These are phyloP conservation scores for Zygoascus bituminiphila DNA, from an alignment of 805 yeast species.

Conservation along the genomic window DNA sequence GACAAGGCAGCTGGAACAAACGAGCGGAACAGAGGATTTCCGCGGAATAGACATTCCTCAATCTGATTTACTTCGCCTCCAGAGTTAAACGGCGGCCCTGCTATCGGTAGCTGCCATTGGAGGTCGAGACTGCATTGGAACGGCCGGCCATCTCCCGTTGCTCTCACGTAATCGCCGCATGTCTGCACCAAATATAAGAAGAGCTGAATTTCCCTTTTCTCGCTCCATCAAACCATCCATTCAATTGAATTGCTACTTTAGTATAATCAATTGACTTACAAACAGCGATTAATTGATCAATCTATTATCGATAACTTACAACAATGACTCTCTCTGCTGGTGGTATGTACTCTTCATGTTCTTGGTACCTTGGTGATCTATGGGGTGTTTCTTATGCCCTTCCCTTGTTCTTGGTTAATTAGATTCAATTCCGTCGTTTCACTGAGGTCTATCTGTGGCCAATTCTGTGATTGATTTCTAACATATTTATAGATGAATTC, in stretches of 20 bases:
- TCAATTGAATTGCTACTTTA: neutral
- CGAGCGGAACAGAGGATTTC: no score
- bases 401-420: neutral
- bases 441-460: no score
- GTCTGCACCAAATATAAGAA: neutral
- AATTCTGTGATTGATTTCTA: no score
- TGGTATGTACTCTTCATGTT: constrained; percentile 5
- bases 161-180: constrained; percentile 1
- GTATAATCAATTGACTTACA: neutral
- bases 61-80: no score
- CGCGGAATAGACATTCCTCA: no score
- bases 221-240: neutral
- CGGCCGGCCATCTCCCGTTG: neutral
- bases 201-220: neutral
- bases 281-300: neutral
- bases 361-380: neutral
- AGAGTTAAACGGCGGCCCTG: no score
- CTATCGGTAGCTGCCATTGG: no score
- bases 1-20: no score
- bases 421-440: neutral
- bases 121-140: no score
- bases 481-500: constrained; percentile 1
- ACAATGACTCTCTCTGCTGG: constrained; percentile 13
- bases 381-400: no score
- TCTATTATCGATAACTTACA: neutral